Evolutionary conservation across 331 rosid genomes (phyloP).

Genomic region (Arachis monticola): DNA sequence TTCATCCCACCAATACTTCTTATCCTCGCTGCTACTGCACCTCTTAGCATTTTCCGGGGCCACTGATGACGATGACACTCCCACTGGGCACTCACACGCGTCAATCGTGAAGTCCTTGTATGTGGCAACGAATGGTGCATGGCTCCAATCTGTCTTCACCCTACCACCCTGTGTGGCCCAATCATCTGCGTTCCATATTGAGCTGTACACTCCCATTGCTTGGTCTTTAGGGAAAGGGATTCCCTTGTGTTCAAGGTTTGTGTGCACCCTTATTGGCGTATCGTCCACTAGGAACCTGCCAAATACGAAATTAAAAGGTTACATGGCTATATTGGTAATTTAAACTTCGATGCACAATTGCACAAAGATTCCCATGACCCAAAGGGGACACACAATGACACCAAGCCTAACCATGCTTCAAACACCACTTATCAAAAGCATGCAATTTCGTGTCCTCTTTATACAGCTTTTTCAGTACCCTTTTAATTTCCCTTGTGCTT

Average conservation of each 20-base stretch:
- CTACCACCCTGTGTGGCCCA: slow-evolving; percentile 99
- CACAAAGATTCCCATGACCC: slow-evolving; percentile 46
- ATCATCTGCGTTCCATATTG: slow-evolving; percentile 96
- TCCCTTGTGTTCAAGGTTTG: slow-evolving; percentile 83
- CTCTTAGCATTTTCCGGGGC: slow-evolving; percentile 47
- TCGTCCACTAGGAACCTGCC: slow-evolving; percentile 80
- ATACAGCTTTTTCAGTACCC: slow-evolving; percentile 28
- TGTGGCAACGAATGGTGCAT: slow-evolving; percentile 77
- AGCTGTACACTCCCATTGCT: slow-evolving; percentile 92
- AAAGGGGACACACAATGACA: slow-evolving; percentile 14
- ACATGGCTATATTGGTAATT: background rate
- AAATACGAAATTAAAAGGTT: background rate
- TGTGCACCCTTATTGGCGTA: slow-evolving; percentile 82
- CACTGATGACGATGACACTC: slow-evolving; percentile 35
- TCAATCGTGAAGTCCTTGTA: slow-evolving; percentile 72
- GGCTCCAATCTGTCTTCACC: slow-evolving; percentile 94
- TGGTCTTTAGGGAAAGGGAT: slow-evolving; percentile 83
- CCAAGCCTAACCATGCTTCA: slow-evolving; percentile 12
- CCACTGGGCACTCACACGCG: slow-evolving; percentile 61
- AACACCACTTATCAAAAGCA: slow-evolving; percentile 19
- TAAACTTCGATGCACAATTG: background rate
- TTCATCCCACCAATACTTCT: slow-evolving; percentile 91
- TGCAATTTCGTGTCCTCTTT: slow-evolving; percentile 4
- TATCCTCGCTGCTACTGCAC: slow-evolving; percentile 64
- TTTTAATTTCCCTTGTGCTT: background rate